phyloP scores from a whole-genome alignment of 495 filamentous ascomycete species.

The Talaromyces ruber region DNA sequence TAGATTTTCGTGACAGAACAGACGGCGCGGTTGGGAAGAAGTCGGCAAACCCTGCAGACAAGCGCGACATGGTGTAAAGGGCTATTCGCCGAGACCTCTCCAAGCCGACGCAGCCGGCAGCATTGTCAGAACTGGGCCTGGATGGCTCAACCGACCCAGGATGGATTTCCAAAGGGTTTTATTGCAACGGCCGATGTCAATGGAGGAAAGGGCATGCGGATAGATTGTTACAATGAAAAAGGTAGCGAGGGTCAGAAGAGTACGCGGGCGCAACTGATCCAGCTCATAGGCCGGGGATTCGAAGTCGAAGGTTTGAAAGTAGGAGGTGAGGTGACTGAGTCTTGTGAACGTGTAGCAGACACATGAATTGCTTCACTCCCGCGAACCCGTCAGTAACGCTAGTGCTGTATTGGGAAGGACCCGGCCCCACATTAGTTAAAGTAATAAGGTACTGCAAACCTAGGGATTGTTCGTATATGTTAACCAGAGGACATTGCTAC shows the following conservation, averaged over 20 bases:
- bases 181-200: neutral
- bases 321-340: neutral
- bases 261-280: neutral
- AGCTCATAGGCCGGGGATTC: neutral
- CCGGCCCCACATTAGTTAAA: neutral
- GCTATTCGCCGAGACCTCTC: conserved; percentile 8
- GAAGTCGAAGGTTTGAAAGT: neutral
- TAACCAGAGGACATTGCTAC: too few species aligned
- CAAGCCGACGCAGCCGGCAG: neutral
- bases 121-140: neutral
- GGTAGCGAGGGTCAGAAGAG: neutral
- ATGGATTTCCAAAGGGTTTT: neutral
- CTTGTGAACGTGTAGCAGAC: neutral
- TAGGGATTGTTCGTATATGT: too few species aligned
- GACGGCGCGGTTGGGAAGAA: conserved; percentile 85
- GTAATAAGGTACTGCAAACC: too few species aligned
- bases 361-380: neutral
- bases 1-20: conserved; percentile 47
- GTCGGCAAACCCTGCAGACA: conserved; percentile 75
- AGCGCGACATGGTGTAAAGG: conserved; percentile 63
- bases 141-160: neutral
- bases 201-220: neutral
- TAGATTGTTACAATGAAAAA: neutral
- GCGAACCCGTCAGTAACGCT: neutral
- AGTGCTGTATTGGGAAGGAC: neutral